Base-by-base conservation (phyloP, 768 basidiomycete species). In the Collybia sordida region DNA sequence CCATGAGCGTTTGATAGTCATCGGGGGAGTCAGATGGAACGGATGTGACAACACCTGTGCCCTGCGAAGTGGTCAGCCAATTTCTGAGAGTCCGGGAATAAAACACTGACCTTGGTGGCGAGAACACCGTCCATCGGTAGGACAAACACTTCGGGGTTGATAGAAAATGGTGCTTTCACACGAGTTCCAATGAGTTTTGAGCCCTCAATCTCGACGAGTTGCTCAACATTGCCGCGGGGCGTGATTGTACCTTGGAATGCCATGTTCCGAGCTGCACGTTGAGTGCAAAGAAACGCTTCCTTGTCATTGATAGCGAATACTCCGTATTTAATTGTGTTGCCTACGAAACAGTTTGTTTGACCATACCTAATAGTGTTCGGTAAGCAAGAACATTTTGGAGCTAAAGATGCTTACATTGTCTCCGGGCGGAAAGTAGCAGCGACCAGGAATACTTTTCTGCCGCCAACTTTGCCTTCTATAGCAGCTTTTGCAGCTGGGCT, bases 21-120 rank as follows among this genome's bases (percentile, higher is more conserved):
- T 98, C 97, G 3, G 97, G 97, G 4, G 97, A 98, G 65, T 99
- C 97, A 6, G 97, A 97, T 0, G 97, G 95, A 5, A 97, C 95
- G 35, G 93, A 98, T 4, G 95, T 97, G 60, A 99, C 97, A 24
- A 99, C 93, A 54, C 96, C 97, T 11, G 96, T 98, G 61, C 97
- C 97, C 87, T 88, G 54, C 3, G 40, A 42, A n/a, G 35, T 41
- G 28, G 48, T 22, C 40, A 46, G 34, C 50, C 9, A 34, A 5
- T 5, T 40, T 24, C 27, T 18, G 21, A n/a, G 3, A 6, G 46
- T 39, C 14, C 8, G 18, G 15, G 14, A 41, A 6, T 27, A 11
- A 17, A 15, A 14, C 1, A 6, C 23, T 17, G 45, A 81, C 90
- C 78, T 98, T 98, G 54, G 91, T 95, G n/a, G 93, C 82, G 41